Base-by-base conservation (phyloP, 768 basidiomycete genomes). In the Leucosporidium scottii region DNA sequence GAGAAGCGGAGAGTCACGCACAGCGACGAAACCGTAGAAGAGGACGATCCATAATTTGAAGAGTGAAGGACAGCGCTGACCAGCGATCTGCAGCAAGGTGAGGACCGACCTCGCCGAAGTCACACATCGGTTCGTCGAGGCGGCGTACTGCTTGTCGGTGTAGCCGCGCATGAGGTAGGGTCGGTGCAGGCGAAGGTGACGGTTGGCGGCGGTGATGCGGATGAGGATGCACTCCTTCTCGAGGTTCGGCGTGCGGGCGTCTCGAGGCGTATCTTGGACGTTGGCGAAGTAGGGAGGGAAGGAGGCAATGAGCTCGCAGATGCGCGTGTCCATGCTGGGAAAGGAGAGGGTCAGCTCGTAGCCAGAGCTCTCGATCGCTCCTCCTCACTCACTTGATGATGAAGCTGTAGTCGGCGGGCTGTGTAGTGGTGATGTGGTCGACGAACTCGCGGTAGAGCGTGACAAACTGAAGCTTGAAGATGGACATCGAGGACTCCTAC, bases 121-220 rank as follows among this genome's bases (percentile, higher is more conserved):
- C n/a, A 69, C 63, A 39, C 68, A 69, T 27, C 63, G 48, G 23
- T 69, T 64, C n/a, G 61, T 69, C 5, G 59, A 61, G 15, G 64
- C 31, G 4, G 63, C 48, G 44, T 59, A 69, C 53, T 64, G 65
- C 31, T 30, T 17, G 44, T 69, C 63, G 31, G 13, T 36, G 60
- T 65, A 69, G 5, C 68, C 68, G 23, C 63, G 47, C 3, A 49
- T 39, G n/a, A 65, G 59, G 30, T 65, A 69, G 9, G 68, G 68
- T 27, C 68, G 62, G 34, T 69, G 68, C 4, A 69, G 59, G 25
- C 68, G 64, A 27, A 65, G 39, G 18, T 65, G 49, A 6, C 68
- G 68, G 21, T 64, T 69, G 30, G 65, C 62, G 34, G 57, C 62
- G n/a, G 61, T 65, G 20, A 69, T 54, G 20, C 48, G 48, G 21